These are phyloP conservation scores for Dalbergia oliveri DNA, from an alignment of 306 rosid species.

Conservation along the genomic window DNA sequence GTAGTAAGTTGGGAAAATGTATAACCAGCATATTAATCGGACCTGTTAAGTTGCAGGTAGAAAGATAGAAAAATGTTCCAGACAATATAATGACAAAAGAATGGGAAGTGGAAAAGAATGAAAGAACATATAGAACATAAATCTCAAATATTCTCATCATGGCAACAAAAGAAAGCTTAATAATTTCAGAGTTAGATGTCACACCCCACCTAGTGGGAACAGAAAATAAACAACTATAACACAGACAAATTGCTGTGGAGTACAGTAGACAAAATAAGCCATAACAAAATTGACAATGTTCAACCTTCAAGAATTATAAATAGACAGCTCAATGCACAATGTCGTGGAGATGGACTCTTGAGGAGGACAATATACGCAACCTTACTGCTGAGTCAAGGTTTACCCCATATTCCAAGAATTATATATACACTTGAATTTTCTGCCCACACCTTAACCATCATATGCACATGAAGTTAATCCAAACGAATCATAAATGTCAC, in stretches of 20 bases:
- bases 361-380: too few relatives aligned
- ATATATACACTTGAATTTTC: conserved; percentile 2
- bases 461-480: background rate
- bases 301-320: background rate
- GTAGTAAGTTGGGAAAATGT: conserved; percentile 12
- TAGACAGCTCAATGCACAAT: too few relatives aligned
- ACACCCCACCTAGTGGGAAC: conserved; percentile 18
- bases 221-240: background rate
- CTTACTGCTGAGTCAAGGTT: too few relatives aligned
- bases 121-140: conserved; percentile 19
- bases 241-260: background rate
- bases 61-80: conserved; percentile 20
- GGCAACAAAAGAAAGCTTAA: conserved; percentile 28
- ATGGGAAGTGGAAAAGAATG: background rate
- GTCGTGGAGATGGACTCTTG: too few relatives aligned
- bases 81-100: conserved; percentile 17
- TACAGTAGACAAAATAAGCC: conserved; percentile 12
- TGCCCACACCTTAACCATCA: conserved; percentile 15
- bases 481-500: background rate
- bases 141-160: conserved; percentile 21
- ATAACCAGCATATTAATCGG: conserved; percentile 31
- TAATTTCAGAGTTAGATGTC: conserved; percentile 18
- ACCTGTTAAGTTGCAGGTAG: conserved; percentile 14
- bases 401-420: background rate
- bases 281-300: background rate